Conservation (phyloP, 1,139 yeast genomes). For the Kurtzmaniella quercitrusa region DNA sequence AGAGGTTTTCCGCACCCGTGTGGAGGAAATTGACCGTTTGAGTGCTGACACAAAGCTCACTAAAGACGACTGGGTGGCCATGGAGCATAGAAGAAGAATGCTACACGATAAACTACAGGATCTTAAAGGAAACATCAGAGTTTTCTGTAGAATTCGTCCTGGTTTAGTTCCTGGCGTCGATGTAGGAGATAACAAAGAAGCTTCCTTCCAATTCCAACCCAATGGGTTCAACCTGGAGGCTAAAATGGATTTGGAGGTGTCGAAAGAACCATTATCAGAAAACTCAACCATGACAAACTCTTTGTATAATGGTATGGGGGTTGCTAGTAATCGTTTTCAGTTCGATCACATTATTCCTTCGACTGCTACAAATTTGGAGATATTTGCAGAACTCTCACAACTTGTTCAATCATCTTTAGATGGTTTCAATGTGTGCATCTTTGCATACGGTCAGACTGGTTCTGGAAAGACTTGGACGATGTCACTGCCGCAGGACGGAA, state of each 20-base stretch:
- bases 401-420: slow-evolving; percentile 85
- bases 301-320: slow-evolving; percentile 2
- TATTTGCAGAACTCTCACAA: slow-evolving; percentile 84
- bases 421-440: slow-evolving; percentile 88
- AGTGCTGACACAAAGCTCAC: slow-evolving; percentile 14
- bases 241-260: slow-evolving; percentile 4
- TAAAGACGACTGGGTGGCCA: slow-evolving; percentile 18
- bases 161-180: slow-evolving; percentile 14
- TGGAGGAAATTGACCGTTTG: slow-evolving; percentile 7
- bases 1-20: slow-evolving; percentile 3
- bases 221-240: slow-evolving; percentile 3
- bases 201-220: slow-evolving; percentile 6
- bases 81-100: slow-evolving; percentile 46
- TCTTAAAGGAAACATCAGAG: slow-evolving; percentile 87
- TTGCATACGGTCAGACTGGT: slow-evolving; percentile 98
- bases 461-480: slow-evolving; percentile 94
- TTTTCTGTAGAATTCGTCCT: slow-evolving; percentile 84
- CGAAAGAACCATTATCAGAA: slow-evolving; percentile 3
- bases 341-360: slow-evolving; percentile 79
- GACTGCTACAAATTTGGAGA: slow-evolving; percentile 47
- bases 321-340: slow-evolving; percentile 34
- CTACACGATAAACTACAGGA: slow-evolving; percentile 79
- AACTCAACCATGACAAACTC: background rate
- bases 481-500: slow-evolving; percentile 70
- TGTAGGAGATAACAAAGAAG: slow-evolving; percentile 9